Evolutionary conservation across 1,284 basidiomycete species (phyloP), one percentile per base, ranked within the genome.

Genomic region (Puccinia hordei): DNA sequence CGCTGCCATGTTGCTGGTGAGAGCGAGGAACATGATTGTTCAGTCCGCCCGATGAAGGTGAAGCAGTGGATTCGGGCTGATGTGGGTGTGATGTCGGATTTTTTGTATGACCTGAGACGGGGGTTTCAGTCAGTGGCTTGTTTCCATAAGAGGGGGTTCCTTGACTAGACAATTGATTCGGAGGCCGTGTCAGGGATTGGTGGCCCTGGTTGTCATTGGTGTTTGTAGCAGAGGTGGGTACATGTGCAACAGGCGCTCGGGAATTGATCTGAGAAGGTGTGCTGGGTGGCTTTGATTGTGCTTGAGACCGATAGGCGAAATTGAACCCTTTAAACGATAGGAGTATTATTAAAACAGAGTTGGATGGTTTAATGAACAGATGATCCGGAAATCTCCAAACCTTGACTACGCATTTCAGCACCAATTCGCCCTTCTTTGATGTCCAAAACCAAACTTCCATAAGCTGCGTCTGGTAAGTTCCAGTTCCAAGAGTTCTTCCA

Each of bases 401-500:
- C 96, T 88, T 95, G 93, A 83, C 92, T 93, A 86, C 92, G 94
- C 83, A 95, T 89, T 86, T 98, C 95, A 0, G 92, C 92, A 81
- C 92, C 94, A 61, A 99, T 90, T 61, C 96, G 89, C 1, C 95
- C 95, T 82, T 98, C 95, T 83, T 91, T 91, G 83, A 99, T 88
- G 82, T 96, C 93, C 66, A 99, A 87, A 0, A 98, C 87, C 57
- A 99, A 89, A 22, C 90, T 91, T 1, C 96, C 97, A 83, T 92
- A 96, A 0, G 93, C 92, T 10, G 95, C 96, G 84, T 99, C 96
- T 81, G 95, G 85, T 81, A 97, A 87, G 84, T 96, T 95, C 95
- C 95, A 98, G 86, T 98, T 95, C 96, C 96, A 99, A 84, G 92
- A 94, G 86, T 95, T 98, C 87, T 94, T 98, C 96, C 95, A 98